Evolutionary conservation across 768 basidiomycete genomes (phyloP), one percentile per base, ranked within the genome.

Genomic region (Termitomyces sp.): DNA sequence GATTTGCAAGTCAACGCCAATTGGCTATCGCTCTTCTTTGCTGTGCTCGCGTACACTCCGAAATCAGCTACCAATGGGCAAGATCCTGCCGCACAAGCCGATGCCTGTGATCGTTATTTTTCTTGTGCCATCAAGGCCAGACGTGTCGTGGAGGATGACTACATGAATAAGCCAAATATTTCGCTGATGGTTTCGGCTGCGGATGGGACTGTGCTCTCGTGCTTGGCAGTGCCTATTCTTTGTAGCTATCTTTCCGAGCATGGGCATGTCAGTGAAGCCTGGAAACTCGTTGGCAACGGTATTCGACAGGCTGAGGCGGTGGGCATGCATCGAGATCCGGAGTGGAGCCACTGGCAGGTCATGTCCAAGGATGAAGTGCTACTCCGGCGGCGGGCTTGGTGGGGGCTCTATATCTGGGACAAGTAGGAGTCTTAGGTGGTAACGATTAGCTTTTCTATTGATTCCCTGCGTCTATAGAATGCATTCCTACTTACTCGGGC

Each of bases 11-110:
- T 81, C 64, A 83, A 82, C 61, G 71, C 78, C 18, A 75, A 81
- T 65, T 83, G 80, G 80, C 66, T 83, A 16, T 74, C 72, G 20
- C 74, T 84, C 1, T 59, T 83, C n/a, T 83, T 80, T 60, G 72
- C 80, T 16, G 72, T 81, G 37, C 68, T 82, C 45, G 79, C 81
- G 12, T 72, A 74, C 42, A 71, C 77, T 8, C 78, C 78, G 6
- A 63, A 64, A 53, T 57, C 9, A 31, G 11, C 45, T 30, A 33
- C 37, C 16, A 27, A 22, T 22, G 51, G 22, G 13, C 30, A 48
- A 12, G 16, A 36, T 18, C 11, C 22, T 16, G 41, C 30, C 30
- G 33, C 9, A 34, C 48, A 59, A 31, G 9, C 41, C 22, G 54
- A 66, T 61, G 20, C 59, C 41, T 44, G 64, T 33, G 71, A 69